Base-by-base conservation (phyloP, 2,329 filamentous ascomycete genomes). In the Rhexocercosporidium sp. region DNA sequence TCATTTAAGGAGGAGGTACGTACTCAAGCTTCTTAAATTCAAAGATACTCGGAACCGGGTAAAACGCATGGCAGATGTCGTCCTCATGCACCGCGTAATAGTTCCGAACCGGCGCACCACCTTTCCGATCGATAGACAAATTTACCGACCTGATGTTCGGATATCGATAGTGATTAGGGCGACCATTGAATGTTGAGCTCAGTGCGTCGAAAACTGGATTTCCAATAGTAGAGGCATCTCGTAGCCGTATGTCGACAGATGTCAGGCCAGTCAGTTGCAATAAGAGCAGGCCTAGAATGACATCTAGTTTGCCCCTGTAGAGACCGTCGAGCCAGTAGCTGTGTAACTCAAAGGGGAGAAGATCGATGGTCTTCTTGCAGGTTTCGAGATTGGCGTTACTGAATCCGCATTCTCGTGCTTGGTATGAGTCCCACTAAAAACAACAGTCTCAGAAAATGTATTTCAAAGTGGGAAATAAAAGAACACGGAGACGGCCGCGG, bases 381-480 rank as follows among this genome's bases (percentile, higher is more conserved):
- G 37, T 16, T 3, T 31, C 47, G 7, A 59, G 39, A 8, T 67
- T 39, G 11, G 27, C 34, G 5, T 6, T 3, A 14, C 37, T 59
- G 3, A 69, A 57, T 11, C 61, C 64, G 29, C 57, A 59, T 41
- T 69, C 67, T n/a, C 65, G 57, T 46, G 65, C 65, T 29, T 69
- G 64, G 14, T 44, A 60, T 3, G 37, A 14, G 47, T 65, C 31
- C 57, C 62, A 65, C 56, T 59, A 46, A 12, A 11, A 46, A 2
- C 1, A 14, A 3, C 8, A n/a, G 12, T 18, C 16, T 59, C 29
- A 46, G 39, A 27, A 29, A 34, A 57, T 41, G 37, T 20, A 9
- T 16, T 41, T 37, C 3, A 11, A 2, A 6, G 34, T 9, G 34
- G 9, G 9, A 11, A 37, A 37, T 7, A 37, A 2, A 7, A 51